Conservation (phyloP, 2,329 filamentous ascomycete genomes). For the Triangularia verruculosa region DNA sequence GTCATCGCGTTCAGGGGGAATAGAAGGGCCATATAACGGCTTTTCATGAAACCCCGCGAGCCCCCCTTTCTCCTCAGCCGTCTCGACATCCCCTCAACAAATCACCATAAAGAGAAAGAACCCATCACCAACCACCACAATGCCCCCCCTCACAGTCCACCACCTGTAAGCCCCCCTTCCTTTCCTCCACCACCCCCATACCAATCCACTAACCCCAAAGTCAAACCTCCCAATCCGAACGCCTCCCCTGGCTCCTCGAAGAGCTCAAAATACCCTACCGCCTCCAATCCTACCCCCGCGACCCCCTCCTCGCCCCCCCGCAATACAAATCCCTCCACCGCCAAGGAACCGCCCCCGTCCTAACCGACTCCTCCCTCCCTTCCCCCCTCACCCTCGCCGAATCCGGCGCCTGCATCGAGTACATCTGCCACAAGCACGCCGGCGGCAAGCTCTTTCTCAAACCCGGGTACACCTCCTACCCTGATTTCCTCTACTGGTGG, state of each 20-base stretch:
- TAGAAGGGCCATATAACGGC: too few relatives aligned
- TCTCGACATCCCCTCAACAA: not conserved
- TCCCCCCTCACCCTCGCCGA: too few relatives aligned
- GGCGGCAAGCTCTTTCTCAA: slow-evolving; percentile 46
- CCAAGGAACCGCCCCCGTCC: slow-evolving; percentile 56
- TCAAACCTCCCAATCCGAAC: slow-evolving; percentile 59
- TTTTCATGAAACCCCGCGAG: too few relatives aligned
- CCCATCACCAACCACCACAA: not conserved
- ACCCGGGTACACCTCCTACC: slow-evolving; percentile 48
- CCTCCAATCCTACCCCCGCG: slow-evolving; percentile 32
- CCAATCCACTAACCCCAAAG: too few relatives aligned
- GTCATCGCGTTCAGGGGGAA: too few relatives aligned
- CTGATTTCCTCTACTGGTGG: slow-evolving; percentile 64
- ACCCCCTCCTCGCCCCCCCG: slow-evolving; percentile 34
- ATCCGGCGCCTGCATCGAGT: slow-evolving; percentile 58
- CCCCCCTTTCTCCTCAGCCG: not conserved
- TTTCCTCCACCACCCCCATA: too few relatives aligned
- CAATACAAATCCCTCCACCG: slow-evolving; percentile 46
- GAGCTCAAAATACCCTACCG: slow-evolving; percentile 57
- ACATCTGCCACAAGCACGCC: slow-evolving; percentile 55
- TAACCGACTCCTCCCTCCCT: too few relatives aligned
- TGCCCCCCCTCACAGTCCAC: slow-evolving; percentile 41
- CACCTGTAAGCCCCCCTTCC: slow-evolving; percentile 38
- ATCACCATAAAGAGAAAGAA: not conserved
- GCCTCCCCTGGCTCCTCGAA: slow-evolving; percentile 63